These are phyloP conservation scores for Colletotrichum sojae DNA, from an alignment of 2,329 filamentous ascomycete genomes.

Conservation along the genomic window DNA sequence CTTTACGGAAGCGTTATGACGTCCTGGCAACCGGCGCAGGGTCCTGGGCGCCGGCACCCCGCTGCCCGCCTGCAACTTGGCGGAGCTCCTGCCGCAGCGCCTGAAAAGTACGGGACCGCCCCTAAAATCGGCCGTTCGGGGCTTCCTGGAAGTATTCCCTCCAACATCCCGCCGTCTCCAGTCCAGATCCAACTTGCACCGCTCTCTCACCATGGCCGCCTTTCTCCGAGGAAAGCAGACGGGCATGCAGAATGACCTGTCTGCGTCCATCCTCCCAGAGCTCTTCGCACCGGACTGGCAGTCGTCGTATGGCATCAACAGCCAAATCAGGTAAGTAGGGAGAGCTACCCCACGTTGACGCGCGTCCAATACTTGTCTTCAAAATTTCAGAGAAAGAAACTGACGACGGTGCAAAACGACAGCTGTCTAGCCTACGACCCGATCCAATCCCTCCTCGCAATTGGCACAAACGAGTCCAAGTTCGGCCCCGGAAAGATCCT, in stretches of 20 bases:
- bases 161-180: constrained; percentile 35
- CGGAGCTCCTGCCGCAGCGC: constrained; percentile 30
- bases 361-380: no score
- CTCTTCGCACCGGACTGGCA: constrained; percentile 89
- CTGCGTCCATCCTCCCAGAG: constrained; percentile 82
- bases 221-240: constrained; percentile 94
- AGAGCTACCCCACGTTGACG: constrained; percentile 41
- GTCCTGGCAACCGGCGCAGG: constrained; percentile 28
- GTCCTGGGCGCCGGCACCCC: constrained; percentile 33
- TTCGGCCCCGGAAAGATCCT: constrained; percentile 92
- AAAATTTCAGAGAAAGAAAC: constrained; percentile 10
- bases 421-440: constrained; percentile 93
- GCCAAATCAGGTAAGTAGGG: constrained; percentile 72
- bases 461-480: constrained; percentile 89
- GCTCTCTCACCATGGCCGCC: constrained; percentile 54
- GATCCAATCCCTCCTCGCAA: constrained; percentile 90
- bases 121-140: constrained; percentile 1
- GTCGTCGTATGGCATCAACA: constrained; percentile 85
- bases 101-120: constrained; percentile 25
- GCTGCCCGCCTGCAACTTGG: constrained; percentile 16
- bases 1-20: constrained; percentile 21
- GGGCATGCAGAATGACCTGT: constrained; percentile 92
- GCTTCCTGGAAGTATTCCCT: constrained; percentile 2
- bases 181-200: constrained; percentile 39
- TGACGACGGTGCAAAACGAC: constrained; percentile 43